Percentiles rank a stretch among this genome's conserved stretches.
Conservation (phyloP, 768 basidiomycete species). For the Erythrobasidium yunnanense region DNA sequence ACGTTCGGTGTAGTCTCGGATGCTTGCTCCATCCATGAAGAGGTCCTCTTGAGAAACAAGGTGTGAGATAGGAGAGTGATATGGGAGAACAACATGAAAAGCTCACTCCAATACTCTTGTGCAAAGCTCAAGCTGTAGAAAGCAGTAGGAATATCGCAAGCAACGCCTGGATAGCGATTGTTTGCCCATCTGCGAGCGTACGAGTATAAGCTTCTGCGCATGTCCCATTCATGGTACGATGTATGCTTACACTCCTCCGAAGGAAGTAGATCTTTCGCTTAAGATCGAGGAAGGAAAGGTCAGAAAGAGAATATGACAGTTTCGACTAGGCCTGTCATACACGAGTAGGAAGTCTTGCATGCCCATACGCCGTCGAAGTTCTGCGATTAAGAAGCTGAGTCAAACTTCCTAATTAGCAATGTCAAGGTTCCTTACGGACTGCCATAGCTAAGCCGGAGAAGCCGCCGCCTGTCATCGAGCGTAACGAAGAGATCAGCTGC, state of each 20-base stretch:
- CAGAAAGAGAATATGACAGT: too few species aligned
- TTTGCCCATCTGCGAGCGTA: background rate
- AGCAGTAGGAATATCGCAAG: conserved; percentile 7
- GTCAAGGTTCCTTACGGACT: conserved; percentile 14
- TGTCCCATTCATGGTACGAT: background rate
- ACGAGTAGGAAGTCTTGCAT: conserved; percentile 15
- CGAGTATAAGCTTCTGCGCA: background rate
- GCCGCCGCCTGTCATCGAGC: conserved; percentile 1
- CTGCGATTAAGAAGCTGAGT: background rate
- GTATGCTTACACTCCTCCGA: conserved; percentile 3
- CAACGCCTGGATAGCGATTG: conserved; percentile 1
- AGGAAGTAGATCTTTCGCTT: background rate
- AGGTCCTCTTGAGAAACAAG: conserved; percentile 5
- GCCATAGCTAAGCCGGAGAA: conserved; percentile 9
- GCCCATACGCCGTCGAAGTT: conserved; percentile 5
- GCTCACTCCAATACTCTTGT: conserved; percentile 13
- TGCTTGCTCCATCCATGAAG: background rate
- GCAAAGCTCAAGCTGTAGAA: conserved; percentile 18
- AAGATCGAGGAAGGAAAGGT: background rate
- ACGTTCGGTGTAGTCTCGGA: background rate
- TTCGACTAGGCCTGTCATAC: too few species aligned
- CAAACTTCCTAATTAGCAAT: too few species aligned
- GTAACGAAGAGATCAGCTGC: background rate
- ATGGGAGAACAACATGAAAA: background rate
- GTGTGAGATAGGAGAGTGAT: background rate